A percentile compares a stretch with the other conserved stretches of the same genome.
phyloP scores from a whole-genome alignment of 2,329 filamentous ascomycete species.

The Cercospora sesami region DNA sequence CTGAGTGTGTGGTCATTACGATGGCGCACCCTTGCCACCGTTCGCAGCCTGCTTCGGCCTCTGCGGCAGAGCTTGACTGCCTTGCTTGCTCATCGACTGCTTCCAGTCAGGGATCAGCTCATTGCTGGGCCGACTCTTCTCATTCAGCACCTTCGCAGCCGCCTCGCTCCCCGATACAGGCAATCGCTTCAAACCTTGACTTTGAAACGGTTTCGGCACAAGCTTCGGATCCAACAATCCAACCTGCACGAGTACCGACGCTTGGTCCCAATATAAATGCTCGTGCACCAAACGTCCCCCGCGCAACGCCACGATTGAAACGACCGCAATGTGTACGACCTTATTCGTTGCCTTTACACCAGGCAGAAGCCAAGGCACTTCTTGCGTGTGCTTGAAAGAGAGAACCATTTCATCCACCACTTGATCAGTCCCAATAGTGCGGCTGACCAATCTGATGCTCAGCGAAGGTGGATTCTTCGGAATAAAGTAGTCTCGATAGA shows the following conservation, averaged over 20 bases:
- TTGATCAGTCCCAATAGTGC: conserved; percentile 58
- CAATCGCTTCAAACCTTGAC: conserved; percentile 45
- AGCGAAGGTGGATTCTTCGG: conserved; percentile 55
- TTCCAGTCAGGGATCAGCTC: conserved; percentile 42
- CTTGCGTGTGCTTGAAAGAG: conserved; percentile 57
- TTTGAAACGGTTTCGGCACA: conserved; percentile 47
- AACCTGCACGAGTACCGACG: conserved; percentile 57
- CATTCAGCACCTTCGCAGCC: conserved; percentile 46
- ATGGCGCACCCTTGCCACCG: conserved; percentile 12
- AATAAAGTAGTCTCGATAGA: conserved; percentile 60
- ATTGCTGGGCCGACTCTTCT: conserved; percentile 45
- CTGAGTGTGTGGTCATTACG: conserved; percentile 1
- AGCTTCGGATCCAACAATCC: conserved; percentile 57
- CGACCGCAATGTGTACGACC: conserved; percentile 56
- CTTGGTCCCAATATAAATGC: conserved; percentile 62
- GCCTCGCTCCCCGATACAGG: conserved; percentile 45
- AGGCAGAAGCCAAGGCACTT: conserved; percentile 60
- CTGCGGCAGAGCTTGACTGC: conserved; percentile 20
- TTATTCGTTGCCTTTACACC: conserved; percentile 58
- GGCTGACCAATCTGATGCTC: conserved; percentile 54
- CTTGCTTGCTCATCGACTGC: conserved; percentile 10
- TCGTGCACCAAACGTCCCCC: conserved; percentile 57
- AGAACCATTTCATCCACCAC: conserved; percentile 61
- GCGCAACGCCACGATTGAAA: conserved; percentile 56
- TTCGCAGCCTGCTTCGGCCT: conserved; percentile 31